Conservation (phyloP, 2,329 filamentous ascomycete genomes). For the Penicillium capsulatum region DNA sequence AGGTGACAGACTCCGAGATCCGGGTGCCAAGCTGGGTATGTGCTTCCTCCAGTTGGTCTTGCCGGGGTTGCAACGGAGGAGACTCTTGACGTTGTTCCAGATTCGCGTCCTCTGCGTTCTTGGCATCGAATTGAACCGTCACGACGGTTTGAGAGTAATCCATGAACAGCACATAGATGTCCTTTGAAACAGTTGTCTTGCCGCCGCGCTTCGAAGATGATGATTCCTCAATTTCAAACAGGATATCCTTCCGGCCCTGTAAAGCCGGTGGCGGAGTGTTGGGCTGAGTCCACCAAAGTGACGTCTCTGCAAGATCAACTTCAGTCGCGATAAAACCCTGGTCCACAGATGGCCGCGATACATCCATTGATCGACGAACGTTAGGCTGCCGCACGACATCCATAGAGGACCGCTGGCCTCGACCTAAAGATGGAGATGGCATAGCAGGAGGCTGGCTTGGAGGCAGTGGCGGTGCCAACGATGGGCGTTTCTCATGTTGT, state of each 20-base stretch:
- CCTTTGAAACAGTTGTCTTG: slow-evolving; percentile 68
- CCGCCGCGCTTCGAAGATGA: slow-evolving; percentile 65
- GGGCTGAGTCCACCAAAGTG: slow-evolving; percentile 82
- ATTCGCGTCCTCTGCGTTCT: slow-evolving; percentile 66
- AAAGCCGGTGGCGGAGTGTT: slow-evolving; percentile 76
- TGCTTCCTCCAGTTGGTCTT: slow-evolving; percentile 87
- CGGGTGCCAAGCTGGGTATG: slow-evolving; percentile 76
- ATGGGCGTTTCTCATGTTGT: slow-evolving; percentile 39
- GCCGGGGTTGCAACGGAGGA: slow-evolving; percentile 74
- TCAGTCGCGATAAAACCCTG: slow-evolving; percentile 84
- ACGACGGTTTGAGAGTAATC: slow-evolving; percentile 96
- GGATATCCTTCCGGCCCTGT: slow-evolving; percentile 76
- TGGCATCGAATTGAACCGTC: slow-evolving; percentile 71
- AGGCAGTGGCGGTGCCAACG: slow-evolving; percentile 48
- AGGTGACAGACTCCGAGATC: slow-evolving; percentile 65
- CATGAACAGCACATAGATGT: slow-evolving; percentile 82
- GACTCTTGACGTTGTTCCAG: slow-evolving; percentile 83
- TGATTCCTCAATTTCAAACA: slow-evolving; percentile 76
- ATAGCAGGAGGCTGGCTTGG: slow-evolving; percentile 30
- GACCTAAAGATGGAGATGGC: slow-evolving; percentile 44
- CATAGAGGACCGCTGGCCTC: slow-evolving; percentile 55
- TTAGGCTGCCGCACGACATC: slow-evolving; percentile 57
- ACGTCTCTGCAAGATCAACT: slow-evolving; percentile 69
- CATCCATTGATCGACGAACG: slow-evolving; percentile 66
- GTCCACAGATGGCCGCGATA: slow-evolving; percentile 67